Conservation (phyloP, 192 early-diverging fungal species). For the Obelidium mucronatum region DNA sequence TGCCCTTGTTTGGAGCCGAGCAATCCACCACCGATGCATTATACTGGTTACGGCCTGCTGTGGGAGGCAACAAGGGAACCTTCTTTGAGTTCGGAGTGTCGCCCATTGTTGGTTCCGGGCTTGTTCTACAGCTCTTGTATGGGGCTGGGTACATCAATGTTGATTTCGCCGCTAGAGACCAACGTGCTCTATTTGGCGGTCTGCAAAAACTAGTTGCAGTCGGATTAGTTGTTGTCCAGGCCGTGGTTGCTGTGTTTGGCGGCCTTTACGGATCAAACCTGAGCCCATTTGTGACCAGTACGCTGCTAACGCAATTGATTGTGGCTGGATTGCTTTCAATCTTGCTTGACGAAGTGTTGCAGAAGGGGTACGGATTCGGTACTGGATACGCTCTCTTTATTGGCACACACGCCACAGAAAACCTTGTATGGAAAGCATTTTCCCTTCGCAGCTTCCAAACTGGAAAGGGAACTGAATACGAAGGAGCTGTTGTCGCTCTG, state of each 20-base stretch:
- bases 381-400: slow-evolving; percentile 94
- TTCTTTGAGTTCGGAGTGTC: slow-evolving; percentile 96
- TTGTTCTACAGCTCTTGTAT: slow-evolving; percentile 94
- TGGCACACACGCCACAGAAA: slow-evolving; percentile 93
- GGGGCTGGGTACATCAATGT: slow-evolving; percentile 91
- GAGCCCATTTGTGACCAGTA: slow-evolving; percentile 82
- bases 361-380: slow-evolving; percentile 95
- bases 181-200: slow-evolving; percentile 89
- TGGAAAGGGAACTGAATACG: slow-evolving; percentile 91
- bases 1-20: slow-evolving; percentile 87
- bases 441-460: slow-evolving; percentile 89
- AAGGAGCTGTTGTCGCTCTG: slow-evolving; percentile 88
- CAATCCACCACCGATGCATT: slow-evolving; percentile 93
- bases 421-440: slow-evolving; percentile 92
- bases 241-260: slow-evolving; percentile 81
- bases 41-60: slow-evolving; percentile 94
- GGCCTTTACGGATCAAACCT: slow-evolving; percentile 77
- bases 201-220: slow-evolving; percentile 72
- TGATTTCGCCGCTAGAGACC: slow-evolving; percentile 89
- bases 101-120: slow-evolving; percentile 92
- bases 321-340: slow-evolving; percentile 88
- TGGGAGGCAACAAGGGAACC: slow-evolving; percentile 93
- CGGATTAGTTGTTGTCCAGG: not conserved
- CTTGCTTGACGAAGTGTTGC: slow-evolving; percentile 90
- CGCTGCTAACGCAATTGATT: slow-evolving; percentile 88